Conservation (phyloP, 108 stramenopile species). For the Cyclotella choctawhatcheeana region DNA sequence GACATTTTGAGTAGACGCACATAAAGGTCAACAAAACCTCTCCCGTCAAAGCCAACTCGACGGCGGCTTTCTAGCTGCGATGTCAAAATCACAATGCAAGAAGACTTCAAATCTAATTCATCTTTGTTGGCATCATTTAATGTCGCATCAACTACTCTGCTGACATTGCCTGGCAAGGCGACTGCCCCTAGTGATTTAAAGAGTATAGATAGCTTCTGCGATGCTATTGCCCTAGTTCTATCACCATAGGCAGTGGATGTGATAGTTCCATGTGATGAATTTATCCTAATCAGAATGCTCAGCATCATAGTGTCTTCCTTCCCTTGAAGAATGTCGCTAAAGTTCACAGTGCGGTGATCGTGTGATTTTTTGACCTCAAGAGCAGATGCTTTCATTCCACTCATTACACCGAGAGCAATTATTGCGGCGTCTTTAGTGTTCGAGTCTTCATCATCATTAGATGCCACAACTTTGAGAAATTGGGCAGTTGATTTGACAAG, state of each 20-base stretch:
- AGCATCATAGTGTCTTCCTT: constrained; percentile 49
- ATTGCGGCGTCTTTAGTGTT: constrained; percentile 34
- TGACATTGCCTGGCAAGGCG: constrained; percentile 34
- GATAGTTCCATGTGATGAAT: constrained; percentile 10
- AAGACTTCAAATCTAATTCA: constrained; percentile 34
- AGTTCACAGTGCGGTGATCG: constrained; percentile 8
- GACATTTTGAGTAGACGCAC: constrained; percentile 56
- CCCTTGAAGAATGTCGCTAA: constrained; percentile 22
- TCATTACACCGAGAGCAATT: constrained; percentile 34
- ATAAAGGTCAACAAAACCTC: constrained; percentile 65
- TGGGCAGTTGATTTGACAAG: constrained; percentile 4
- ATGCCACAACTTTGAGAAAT: constrained; percentile 19
- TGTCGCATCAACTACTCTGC: constrained; percentile 35
- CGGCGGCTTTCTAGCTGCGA: constrained; percentile 74
- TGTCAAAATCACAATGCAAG: constrained; percentile 56
- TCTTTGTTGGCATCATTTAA: constrained; percentile 21
- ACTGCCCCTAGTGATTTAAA: constrained; percentile 23
- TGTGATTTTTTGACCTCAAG: constrained; percentile 1
- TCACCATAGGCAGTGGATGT: background rate
- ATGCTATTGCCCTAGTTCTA: background rate
- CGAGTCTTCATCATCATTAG: constrained; percentile 18
- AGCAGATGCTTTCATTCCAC: constrained; percentile 29
- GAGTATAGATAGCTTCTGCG: constrained; percentile 17
- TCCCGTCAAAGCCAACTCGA: constrained; percentile 68
- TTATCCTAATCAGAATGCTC: constrained; percentile 40